These are phyloP conservation scores for Nemania sp. DNA, from an alignment of 2,329 filamentous ascomycete genomes.

Conservation along the genomic window DNA sequence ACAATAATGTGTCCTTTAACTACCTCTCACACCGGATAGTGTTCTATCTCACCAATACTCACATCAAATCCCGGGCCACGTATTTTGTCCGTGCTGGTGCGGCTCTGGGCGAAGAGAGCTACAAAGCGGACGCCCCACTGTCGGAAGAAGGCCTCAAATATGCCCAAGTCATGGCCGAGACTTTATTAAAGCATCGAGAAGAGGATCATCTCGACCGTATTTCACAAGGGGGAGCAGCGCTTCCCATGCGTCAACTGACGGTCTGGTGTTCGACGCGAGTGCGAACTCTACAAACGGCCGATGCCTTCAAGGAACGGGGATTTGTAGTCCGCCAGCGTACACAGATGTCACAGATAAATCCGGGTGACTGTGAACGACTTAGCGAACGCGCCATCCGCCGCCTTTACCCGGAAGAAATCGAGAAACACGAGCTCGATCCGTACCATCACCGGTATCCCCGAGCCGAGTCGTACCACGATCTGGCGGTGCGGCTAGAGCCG, in stretches of 20 bases:
- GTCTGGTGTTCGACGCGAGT: conserved; percentile 95
- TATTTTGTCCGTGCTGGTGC: conserved; percentile 91
- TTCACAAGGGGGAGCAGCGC: conserved; percentile 67
- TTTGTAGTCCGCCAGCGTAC: conserved; percentile 89
- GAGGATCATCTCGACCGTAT: conserved; percentile 73
- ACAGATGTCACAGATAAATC: conserved; percentile 97
- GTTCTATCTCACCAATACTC: conserved; percentile 95
- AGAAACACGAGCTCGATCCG: conserved; percentile 90
- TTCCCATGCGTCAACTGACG: conserved; percentile 76
- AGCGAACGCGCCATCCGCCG: conserved; percentile 79
- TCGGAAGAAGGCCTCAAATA: conserved; percentile 81
- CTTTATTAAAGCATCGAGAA: conserved; percentile 80
- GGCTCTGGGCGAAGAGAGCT: conserved; percentile 84
- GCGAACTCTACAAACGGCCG: conserved; percentile 86
- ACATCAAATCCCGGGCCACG: conserved; percentile 92
- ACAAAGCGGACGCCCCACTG: conserved; percentile 85
- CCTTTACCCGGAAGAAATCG: conserved; percentile 86
- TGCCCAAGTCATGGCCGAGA: conserved; percentile 82
- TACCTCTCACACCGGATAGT: conserved; percentile 97
- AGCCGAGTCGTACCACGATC: conserved; percentile 97
- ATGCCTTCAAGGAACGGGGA: conserved; percentile 75
- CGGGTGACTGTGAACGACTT: conserved; percentile 93
- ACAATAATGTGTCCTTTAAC: conserved; percentile 96
- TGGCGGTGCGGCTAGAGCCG: conserved; percentile 95
- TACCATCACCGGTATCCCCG: conserved; percentile 97